Conservation (phyloP, 148 eudicot genomes). For the Drosera capensis region DNA sequence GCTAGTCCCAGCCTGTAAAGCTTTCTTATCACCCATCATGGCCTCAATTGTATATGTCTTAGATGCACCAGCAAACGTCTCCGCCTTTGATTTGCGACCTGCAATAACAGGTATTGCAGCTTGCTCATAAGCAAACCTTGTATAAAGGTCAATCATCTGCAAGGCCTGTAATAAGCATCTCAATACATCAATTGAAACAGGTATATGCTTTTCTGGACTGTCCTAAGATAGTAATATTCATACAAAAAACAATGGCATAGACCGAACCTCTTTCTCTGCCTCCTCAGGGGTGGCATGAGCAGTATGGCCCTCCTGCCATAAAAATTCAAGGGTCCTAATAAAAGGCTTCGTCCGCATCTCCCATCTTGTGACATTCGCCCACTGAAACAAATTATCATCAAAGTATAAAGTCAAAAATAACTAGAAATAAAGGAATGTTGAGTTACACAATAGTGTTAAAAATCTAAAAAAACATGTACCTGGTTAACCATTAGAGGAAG, state of each 20-base stretch:
- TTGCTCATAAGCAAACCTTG: conserved; percentile 83
- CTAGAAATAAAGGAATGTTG: conserved; percentile 1
- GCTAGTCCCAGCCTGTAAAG: conserved; percentile 99
- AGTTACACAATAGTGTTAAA: not conserved
- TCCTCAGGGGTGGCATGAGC: conserved; percentile 94
- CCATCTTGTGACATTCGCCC: conserved; percentile 99
- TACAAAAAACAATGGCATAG: not conserved
- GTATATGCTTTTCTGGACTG: not conserved
- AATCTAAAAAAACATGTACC: conserved; percentile 25
- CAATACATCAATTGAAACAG: conserved; percentile 9
- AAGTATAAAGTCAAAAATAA: not conserved
- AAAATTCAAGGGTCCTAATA: conserved; percentile 93
- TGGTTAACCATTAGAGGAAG: conserved; percentile 97
- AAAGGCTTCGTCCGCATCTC: conserved; percentile 99
- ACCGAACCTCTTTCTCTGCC: conserved; percentile 83
- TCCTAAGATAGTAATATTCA: not conserved
- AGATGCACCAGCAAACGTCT: conserved; percentile 96
- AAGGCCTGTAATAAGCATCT: conserved; percentile 57
- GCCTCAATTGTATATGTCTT: conserved; percentile 96
- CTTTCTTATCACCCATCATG: conserved; percentile 99
- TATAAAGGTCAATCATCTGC: conserved; percentile 87
- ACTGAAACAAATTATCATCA: conserved; percentile 26
- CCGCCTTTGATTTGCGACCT: conserved; percentile 89
- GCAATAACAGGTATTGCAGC: conserved; percentile 97
- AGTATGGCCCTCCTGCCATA: conserved; percentile 99